These are phyloP conservation scores for Phytophthora brassicae DNA, from an alignment of 352 stramenopile genomes.

Conservation along the genomic window DNA sequence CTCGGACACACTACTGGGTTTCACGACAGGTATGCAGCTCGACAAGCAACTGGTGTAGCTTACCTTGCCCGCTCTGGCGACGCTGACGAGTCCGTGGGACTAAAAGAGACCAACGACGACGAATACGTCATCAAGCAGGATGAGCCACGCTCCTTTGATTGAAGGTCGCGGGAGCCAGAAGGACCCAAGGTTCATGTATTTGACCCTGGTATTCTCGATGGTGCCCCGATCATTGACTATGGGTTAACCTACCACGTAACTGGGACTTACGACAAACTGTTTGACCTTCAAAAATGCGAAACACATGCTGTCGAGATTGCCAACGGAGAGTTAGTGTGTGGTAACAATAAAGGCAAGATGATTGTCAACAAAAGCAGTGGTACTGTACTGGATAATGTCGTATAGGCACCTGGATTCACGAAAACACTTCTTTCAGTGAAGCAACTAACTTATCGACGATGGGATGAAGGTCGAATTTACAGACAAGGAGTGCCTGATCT, in stretches of 20 bases:
- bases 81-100: too few relatives aligned
- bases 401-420: neutral
- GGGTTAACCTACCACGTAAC: neutral
- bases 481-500: too few relatives aligned
- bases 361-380: neutral
- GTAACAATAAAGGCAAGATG: neutral
- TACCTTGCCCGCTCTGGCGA: too few relatives aligned
- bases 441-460: neutral
- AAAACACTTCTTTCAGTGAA: neutral
- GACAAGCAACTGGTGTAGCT: too few relatives aligned
- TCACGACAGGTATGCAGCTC: slow-evolving; percentile 3
- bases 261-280: neutral
- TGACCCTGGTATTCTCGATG: neutral
- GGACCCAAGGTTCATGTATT: neutral
- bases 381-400: neutral
- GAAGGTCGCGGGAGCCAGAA: neutral
- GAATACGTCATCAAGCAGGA: too few relatives aligned
- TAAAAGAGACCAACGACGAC: too few relatives aligned
- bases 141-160: neutral
- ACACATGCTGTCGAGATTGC: too few relatives aligned
- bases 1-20: slow-evolving; percentile 4
- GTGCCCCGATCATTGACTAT: neutral
- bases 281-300: neutral
- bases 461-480: neutral
- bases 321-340: neutral